Percentiles rank a stretch among this genome's conserved stretches.
Evolutionary conservation across 495 filamentous ascomycete genomes (phyloP).

Genomic region (Glonium stellatum): DNA sequence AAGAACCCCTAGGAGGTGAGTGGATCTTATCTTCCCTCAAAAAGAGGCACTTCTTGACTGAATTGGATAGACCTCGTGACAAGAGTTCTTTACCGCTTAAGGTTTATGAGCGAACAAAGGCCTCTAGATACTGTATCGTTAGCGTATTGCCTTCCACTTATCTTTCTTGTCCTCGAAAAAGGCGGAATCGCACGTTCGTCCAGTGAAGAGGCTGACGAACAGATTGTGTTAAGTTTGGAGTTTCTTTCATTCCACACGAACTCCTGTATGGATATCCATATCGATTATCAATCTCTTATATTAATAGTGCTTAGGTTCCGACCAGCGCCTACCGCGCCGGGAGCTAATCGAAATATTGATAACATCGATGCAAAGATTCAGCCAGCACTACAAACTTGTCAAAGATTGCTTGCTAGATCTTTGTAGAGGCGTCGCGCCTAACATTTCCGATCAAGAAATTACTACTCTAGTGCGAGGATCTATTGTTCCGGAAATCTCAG

Average conservation of each 20-base stretch:
- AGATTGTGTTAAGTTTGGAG: conserved; percentile 84
- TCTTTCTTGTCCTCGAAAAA: conserved; percentile 64
- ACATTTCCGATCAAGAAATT: conserved; percentile 64
- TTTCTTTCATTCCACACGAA: conserved; percentile 82
- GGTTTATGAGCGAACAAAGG: conserved; percentile 83
- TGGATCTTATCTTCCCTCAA: not conserved
- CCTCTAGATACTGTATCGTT: conserved; percentile 82
- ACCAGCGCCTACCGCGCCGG: conserved; percentile 65
- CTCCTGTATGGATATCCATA: conserved; percentile 42
- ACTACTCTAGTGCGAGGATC: conserved; percentile 61
- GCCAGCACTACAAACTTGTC: conserved; percentile 85
- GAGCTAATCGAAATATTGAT: conserved; percentile 65
- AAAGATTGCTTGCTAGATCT: conserved; percentile 86
- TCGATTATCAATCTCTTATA: not conserved
- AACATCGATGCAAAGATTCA: conserved; percentile 77
- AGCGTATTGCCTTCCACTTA: conserved; percentile 76
- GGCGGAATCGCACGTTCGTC: conserved; percentile 65
- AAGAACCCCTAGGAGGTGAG: conserved; percentile 63
- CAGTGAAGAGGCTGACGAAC: conserved; percentile 74
- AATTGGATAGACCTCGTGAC: conserved; percentile 61
- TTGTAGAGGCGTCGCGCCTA: conserved; percentile 68
- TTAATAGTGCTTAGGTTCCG: conserved; percentile 40
- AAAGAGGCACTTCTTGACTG: not conserved
- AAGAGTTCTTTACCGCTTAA: conserved; percentile 80
- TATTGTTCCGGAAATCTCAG: conserved; percentile 69